Evolutionary conservation across 2,329 filamentous ascomycete species (phyloP).

Genomic region (Fusarium chaquense): DNA sequence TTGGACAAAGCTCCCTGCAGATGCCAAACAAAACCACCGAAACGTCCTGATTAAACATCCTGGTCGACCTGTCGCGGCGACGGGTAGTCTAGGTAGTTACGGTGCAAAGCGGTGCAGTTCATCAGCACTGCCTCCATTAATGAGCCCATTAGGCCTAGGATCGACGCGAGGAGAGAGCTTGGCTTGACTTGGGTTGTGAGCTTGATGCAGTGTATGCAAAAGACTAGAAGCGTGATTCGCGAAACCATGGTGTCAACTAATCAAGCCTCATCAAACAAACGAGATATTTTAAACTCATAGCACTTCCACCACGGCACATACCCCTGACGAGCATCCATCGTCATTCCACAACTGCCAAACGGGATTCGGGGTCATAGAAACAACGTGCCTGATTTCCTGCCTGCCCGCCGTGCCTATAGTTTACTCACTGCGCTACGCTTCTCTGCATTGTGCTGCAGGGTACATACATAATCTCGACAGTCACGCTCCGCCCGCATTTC

Average conservation of each 20-base stretch:
- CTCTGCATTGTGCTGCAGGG: slow-evolving; percentile 35
- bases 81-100: slow-evolving; percentile 18
- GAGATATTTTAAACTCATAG: slow-evolving; percentile 23
- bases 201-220: slow-evolving; percentile 11
- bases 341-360: slow-evolving; percentile 44
- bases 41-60: slow-evolving; percentile 42
- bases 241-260: slow-evolving; percentile 34
- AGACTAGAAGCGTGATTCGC: slow-evolving; percentile 38
- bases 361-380: slow-evolving; percentile 41
- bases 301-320: slow-evolving; percentile 2
- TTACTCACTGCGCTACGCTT: slow-evolving; percentile 27
- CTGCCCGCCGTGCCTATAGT: slow-evolving; percentile 20
- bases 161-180: slow-evolving; percentile 42
- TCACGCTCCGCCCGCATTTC: slow-evolving; percentile 43
- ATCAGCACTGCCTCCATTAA: slow-evolving; percentile 49
- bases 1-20: slow-evolving; percentile 44
- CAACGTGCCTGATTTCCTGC: slow-evolving; percentile 35
- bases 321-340: slow-evolving; percentile 44
- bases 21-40: slow-evolving; percentile 37
- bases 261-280: slow-evolving; percentile 19
- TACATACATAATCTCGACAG: slow-evolving; percentile 44
- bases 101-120: slow-evolving; percentile 25
- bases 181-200: slow-evolving; percentile 22
- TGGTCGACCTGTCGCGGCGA: slow-evolving; percentile 42
- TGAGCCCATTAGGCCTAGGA: slow-evolving; percentile 45